A percentile compares a stretch with the other conserved stretches of the same genome.
phyloP scores from a whole-genome alignment of 768 basidiomycete species.

The Pilatotrama ljubarskyi region DNA sequence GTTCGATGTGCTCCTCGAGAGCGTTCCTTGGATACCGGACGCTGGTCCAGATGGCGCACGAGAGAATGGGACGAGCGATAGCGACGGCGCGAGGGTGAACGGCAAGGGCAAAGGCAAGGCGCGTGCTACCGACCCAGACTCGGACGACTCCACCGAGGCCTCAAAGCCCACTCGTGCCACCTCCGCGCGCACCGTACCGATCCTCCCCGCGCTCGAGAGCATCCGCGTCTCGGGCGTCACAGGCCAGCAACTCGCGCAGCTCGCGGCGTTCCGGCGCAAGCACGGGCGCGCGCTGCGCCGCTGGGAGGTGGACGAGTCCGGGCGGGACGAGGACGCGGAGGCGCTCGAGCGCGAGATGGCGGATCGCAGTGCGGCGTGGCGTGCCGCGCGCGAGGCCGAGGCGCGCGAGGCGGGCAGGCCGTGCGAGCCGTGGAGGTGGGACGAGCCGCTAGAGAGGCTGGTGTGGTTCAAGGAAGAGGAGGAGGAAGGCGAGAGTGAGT shows the following conservation, averaged over 20 bases:
- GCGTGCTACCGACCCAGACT: background rate
- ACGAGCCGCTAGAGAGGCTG: slow-evolving; percentile 23
- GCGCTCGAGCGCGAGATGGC: slow-evolving; percentile 8
- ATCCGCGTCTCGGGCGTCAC: slow-evolving; percentile 21
- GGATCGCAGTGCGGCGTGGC: slow-evolving; percentile 6
- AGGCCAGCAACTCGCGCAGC: slow-evolving; percentile 14
- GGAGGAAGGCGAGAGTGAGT: slow-evolving; percentile 24
- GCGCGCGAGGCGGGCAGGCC: background rate
- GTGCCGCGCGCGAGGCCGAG: slow-evolving; percentile 2
- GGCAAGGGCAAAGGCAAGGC: slow-evolving; percentile 6
- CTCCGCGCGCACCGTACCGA: background rate
- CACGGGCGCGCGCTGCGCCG: slow-evolving; percentile 14
- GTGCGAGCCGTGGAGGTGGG: slow-evolving; percentile 17
- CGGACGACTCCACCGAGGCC: too few relatives aligned
- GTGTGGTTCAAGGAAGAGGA: slow-evolving; percentile 27
- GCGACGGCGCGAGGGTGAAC: background rate
- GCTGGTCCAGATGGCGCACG: background rate
- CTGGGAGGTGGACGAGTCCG: slow-evolving; percentile 25
- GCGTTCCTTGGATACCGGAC: background rate
- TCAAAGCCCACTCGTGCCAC: too few relatives aligned
- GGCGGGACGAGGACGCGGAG: slow-evolving; percentile 22
- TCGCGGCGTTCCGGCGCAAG: slow-evolving; percentile 17
- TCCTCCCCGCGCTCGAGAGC: slow-evolving; percentile 24
- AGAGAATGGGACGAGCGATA: background rate
- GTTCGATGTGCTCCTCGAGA: slow-evolving; percentile 20